Evolutionary conservation across 495 filamentous ascomycete genomes (phyloP).

Genomic region (Oleoguttula mirabilis): DNA sequence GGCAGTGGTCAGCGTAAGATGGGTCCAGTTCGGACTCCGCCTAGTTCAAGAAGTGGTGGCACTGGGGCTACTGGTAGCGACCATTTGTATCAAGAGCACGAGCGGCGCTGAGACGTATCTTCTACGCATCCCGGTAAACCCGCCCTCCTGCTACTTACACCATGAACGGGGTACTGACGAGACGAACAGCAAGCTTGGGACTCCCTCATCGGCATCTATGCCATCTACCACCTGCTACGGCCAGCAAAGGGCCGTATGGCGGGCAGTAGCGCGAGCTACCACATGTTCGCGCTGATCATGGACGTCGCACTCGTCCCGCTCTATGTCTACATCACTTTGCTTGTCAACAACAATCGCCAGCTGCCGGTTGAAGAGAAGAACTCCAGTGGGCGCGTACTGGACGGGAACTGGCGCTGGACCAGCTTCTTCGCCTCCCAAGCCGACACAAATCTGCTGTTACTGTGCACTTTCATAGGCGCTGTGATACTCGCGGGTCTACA

Average conservation of each 20-base stretch:
- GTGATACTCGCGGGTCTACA: slow-evolving; percentile 53
- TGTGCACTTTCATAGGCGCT: slow-evolving; percentile 51
- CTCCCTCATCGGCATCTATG: slow-evolving; percentile 58
- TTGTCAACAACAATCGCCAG: slow-evolving; percentile 37
- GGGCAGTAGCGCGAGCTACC: slow-evolving; percentile 70
- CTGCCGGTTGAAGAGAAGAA: slow-evolving; percentile 1
- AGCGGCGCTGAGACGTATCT: slow-evolving; percentile 55
- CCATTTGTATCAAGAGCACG: slow-evolving; percentile 60
- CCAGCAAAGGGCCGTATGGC: slow-evolving; percentile 56
- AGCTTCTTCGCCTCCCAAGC: slow-evolving; percentile 44
- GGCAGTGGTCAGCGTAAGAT: slow-evolving; percentile 52
- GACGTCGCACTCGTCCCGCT: slow-evolving; percentile 65
- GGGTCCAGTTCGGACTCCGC: slow-evolving; percentile 54
- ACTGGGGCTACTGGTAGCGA: slow-evolving; percentile 55
- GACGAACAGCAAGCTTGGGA: slow-evolving; percentile 53
- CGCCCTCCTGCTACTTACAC: neutral
- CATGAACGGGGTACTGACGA: neutral
- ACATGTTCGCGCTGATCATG: slow-evolving; percentile 60
- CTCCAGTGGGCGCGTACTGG: slow-evolving; percentile 19
- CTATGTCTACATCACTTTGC: slow-evolving; percentile 57
- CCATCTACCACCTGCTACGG: slow-evolving; percentile 60
- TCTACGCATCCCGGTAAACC: slow-evolving; percentile 60
- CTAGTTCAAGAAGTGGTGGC: slow-evolving; percentile 53
- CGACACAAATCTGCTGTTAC: slow-evolving; percentile 43
- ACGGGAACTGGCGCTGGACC: slow-evolving; percentile 42